These are phyloP conservation scores for Xylariales sp. DNA, from an alignment of 2,329 filamentous ascomycete species.

Conservation along the genomic window DNA sequence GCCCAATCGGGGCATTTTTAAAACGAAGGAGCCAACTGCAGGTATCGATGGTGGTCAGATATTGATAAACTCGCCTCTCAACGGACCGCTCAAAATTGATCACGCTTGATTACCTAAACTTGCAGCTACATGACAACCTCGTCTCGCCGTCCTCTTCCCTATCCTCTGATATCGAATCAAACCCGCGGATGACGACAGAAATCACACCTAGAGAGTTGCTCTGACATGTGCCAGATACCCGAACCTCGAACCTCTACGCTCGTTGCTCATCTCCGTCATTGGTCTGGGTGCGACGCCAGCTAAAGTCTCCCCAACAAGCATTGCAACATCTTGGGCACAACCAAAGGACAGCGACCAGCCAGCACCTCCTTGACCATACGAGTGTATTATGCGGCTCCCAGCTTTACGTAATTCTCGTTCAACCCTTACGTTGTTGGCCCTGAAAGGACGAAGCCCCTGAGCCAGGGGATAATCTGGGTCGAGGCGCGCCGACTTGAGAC, in stretches of 20 bases:
- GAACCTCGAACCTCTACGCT: conserved; percentile 5
- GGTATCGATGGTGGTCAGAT: background rate
- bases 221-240: background rate
- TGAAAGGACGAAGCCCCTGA: conserved; percentile 38
- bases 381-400: conserved; percentile 35
- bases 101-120: background rate
- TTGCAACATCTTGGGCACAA: conserved; percentile 31
- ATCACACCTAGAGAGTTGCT: conserved; percentile 4
- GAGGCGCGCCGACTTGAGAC: conserved; percentile 33
- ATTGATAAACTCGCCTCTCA: no score
- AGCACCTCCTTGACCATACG: conserved; percentile 39
- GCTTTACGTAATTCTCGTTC: conserved; percentile 33
- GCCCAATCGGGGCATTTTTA: no score
- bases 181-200: no score
- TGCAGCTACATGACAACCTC: background rate
- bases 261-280: conserved; percentile 21
- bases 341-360: conserved; percentile 39
- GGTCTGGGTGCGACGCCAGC: conserved; percentile 22
- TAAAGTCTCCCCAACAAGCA: conserved; percentile 31
- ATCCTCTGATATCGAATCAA: background rate
- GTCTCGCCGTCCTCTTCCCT: conserved; percentile 13
- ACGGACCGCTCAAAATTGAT: no score
- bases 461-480: conserved; percentile 37
- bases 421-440: conserved; percentile 35
- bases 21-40: no score